A percentile compares a stretch with the other conserved stretches of the same genome.
phyloP scores from a whole-genome alignment of 2,329 filamentous ascomycete genomes.

The Alternaria conjuncta region DNA sequence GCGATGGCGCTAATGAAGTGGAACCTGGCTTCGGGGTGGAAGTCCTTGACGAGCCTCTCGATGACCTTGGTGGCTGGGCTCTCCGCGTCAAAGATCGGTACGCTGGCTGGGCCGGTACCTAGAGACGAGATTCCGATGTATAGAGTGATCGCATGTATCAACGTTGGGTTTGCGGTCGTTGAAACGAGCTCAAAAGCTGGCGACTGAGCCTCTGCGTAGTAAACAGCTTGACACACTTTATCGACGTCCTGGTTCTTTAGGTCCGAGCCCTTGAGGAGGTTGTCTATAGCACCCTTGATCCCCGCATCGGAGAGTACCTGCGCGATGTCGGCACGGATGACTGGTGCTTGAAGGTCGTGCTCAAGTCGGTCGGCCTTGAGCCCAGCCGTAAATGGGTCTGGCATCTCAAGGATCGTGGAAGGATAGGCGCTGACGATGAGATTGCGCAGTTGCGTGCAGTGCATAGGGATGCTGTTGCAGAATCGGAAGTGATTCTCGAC shows the following conservation, averaged over 20 bases:
- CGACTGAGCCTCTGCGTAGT: constrained; percentile 62
- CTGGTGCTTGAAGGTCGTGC: constrained; percentile 72
- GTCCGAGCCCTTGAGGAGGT: constrained; percentile 58
- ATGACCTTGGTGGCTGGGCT: constrained; percentile 75
- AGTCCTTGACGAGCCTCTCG: constrained; percentile 75
- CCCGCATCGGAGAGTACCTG: constrained; percentile 57
- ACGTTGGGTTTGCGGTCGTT: constrained; percentile 70
- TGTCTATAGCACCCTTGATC: constrained; percentile 62
- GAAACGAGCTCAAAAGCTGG: constrained; percentile 71
- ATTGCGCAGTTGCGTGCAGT: constrained; percentile 88
- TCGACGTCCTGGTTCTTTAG: constrained; percentile 76
- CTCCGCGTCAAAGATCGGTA: constrained; percentile 68
- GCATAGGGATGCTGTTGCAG: constrained; percentile 78
- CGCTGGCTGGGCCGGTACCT: constrained; percentile 63
- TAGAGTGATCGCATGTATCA: constrained; percentile 83
- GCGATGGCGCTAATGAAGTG: constrained; percentile 83
- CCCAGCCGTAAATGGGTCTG: constrained; percentile 74
- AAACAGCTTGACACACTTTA: constrained; percentile 76
- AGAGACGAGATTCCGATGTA: constrained; percentile 80
- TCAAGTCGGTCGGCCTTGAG: constrained; percentile 79
- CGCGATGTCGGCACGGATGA: constrained; percentile 68
- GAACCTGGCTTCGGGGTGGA: constrained; percentile 80
- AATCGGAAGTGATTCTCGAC: constrained; percentile 85
- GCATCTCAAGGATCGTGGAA: constrained; percentile 71
- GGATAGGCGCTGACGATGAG: constrained; percentile 83